Evolutionary conservation across 441 rosid species (phyloP), one percentile per base, ranked within the genome.

Genomic region (Gossypium davidsonii): DNA sequence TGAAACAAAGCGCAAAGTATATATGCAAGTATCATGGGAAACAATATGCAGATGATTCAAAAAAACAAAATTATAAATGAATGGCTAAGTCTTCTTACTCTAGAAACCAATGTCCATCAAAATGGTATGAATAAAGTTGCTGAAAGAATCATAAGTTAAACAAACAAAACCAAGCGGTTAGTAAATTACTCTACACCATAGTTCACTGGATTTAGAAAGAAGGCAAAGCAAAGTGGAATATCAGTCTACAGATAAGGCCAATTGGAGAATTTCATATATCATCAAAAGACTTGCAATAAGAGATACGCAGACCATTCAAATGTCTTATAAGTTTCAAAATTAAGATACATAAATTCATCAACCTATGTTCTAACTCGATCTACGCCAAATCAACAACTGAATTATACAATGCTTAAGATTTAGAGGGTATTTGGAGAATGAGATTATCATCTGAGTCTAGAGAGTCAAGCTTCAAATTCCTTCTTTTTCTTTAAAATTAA

Each of bases 311-410:
- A 59, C 20, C 21, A 15, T 61, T 15, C 65, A 31, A 14, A 65
- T 10, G 6, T 12, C 53, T 20, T 2, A 7, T 1, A 2, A 42
- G 31, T 66, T 46, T 14, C 70, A 46, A 67, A 49, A 49, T 49
- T 31, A 25, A 65, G 4, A 2, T 18, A 6, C 55, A 11, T 12
- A 42, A 67, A 49, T 14, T 48, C 23, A 25, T 9, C 14, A 49
- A n/a, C 25, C 25, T 9, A 9, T n/a, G 39, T 49, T 49, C 44
- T n/a, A 67, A 49, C 15, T 67, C 71, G 71, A 67, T 49, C 71
- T 51, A 49, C 59, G 44, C n/a, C 15, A 48, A 67, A 25, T 55
- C 53, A 49, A 18, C 44, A 26, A 51, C 17, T 51, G 37, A 67
- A 67, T 67, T 44, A 28, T 26, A 4, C 17, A 20, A 17, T 4